A percentile compares a stretch with the other conserved stretches of the same genome.
phyloP scores from a whole-genome alignment of 2,329 filamentous ascomycete species.

The Verticillium dahliae region DNA sequence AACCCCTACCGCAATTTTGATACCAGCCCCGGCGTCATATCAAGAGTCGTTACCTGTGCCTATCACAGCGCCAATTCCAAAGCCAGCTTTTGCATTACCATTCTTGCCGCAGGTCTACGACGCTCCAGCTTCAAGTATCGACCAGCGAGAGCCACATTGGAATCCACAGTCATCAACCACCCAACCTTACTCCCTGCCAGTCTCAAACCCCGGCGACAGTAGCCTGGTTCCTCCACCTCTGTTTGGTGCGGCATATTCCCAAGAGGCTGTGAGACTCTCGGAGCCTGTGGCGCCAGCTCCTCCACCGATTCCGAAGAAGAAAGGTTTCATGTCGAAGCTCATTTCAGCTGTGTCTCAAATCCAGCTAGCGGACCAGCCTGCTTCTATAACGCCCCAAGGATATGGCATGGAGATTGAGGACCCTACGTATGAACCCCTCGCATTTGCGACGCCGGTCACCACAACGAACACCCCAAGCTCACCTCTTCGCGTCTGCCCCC shows the following conservation, averaged over 20 bases:
- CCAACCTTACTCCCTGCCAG: too few relatives aligned
- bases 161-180: too few relatives aligned
- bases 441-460: background rate
- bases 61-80: too few relatives aligned
- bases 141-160: too few relatives aligned
- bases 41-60: too few relatives aligned
- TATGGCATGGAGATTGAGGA: background rate
- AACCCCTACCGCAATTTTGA: too few relatives aligned
- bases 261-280: background rate
- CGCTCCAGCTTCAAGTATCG: too few relatives aligned
- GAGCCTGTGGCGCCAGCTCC: background rate
- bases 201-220: too few relatives aligned
- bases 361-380: background rate
- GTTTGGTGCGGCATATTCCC: background rate
- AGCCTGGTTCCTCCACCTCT: background rate
- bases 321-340: background rate
- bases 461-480: background rate
- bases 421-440: background rate
- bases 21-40: too few relatives aligned
- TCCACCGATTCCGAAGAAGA: background rate
- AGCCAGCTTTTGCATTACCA: too few relatives aligned
- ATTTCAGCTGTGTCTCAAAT: background rate
- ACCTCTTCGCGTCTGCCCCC: slow-evolving; percentile 16
- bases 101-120: too few relatives aligned
- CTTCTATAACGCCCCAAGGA: background rate